Percentiles rank a stretch among this genome's conserved stretches.
Conservation (phyloP, 768 basidiomycete genomes). For the Calocera viscosa region DNA sequence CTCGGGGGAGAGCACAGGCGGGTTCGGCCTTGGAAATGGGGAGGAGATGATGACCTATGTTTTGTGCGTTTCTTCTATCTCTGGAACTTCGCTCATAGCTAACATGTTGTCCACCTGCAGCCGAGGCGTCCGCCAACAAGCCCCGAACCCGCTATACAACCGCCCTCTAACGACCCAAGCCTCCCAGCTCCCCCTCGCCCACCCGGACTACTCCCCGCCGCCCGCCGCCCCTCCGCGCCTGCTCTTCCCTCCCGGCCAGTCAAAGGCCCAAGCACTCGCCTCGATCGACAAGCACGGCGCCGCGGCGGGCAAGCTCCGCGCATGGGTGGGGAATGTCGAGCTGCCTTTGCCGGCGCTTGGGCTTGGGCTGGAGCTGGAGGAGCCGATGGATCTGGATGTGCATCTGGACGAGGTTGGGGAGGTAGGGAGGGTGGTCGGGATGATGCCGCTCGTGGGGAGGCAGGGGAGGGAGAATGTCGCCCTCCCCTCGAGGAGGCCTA, state of each 20-base stretch:
- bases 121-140: constrained; percentile 51
- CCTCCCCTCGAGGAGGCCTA: neutral
- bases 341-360: neutral
- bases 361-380: neutral
- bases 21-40: constrained; percentile 29
- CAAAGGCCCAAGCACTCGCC: neutral
- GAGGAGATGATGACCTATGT: constrained; percentile 57
- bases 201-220: constrained; percentile 54
- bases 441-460: constrained; percentile 3
- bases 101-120: constrained; percentile 25
- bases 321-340: neutral
- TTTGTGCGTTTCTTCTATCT: constrained; percentile 40
- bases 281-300: neutral
- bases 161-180: constrained; percentile 34
- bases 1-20: neutral
- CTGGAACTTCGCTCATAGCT: constrained; percentile 5
- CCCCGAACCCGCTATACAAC: constrained; percentile 53
- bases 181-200: constrained; percentile 44
- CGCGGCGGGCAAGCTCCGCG: neutral
- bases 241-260: constrained; percentile 28
- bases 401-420: neutral
- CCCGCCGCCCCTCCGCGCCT: constrained; percentile 44
- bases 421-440: neutral
- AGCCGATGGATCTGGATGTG: neutral
- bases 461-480: neutral